These are phyloP conservation scores for Candida tropicalis DNA, from an alignment of 1,139 yeast genomes.

Conservation along the genomic window DNA sequence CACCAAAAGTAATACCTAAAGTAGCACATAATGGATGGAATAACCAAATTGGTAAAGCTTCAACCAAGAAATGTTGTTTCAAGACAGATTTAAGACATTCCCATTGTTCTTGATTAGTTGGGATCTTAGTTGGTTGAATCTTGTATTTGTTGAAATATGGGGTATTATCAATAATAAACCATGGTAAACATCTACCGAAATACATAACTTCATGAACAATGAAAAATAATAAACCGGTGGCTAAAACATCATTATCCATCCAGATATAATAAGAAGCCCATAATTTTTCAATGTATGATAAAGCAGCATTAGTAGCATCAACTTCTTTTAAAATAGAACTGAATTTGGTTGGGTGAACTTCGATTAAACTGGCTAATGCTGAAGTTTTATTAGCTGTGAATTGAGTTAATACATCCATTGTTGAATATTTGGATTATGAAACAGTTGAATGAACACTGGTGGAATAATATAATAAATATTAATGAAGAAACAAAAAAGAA, in stretches of 20 bases:
- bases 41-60: conserved; percentile 94
- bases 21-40: conserved; percentile 86
- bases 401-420: conserved; percentile 6
- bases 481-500: neutral
- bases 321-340: conserved; percentile 6
- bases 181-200: conserved; percentile 51
- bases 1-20: conserved; percentile 72
- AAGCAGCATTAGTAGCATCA: neutral
- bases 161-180: conserved; percentile 46
- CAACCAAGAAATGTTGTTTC: conserved; percentile 84
- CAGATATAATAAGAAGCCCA: conserved; percentile 50
- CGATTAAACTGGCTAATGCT: conserved; percentile 3
- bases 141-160: conserved; percentile 46
- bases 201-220: conserved; percentile 44
- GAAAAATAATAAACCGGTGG: conserved; percentile 49
- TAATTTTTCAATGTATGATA: conserved; percentile 29
- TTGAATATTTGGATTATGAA: neutral
- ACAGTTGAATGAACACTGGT: neutral
- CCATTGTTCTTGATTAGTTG: conserved; percentile 83
- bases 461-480: neutral
- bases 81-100: conserved; percentile 85
- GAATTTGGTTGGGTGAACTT: conserved; percentile 1
- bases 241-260: conserved; percentile 45
- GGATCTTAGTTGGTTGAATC: conserved; percentile 65
- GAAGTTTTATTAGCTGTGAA: conserved; percentile 4